These are phyloP conservation scores for Xylariaceae sp. DNA, from an alignment of 2,329 filamentous ascomycete genomes.

Conservation along the genomic window DNA sequence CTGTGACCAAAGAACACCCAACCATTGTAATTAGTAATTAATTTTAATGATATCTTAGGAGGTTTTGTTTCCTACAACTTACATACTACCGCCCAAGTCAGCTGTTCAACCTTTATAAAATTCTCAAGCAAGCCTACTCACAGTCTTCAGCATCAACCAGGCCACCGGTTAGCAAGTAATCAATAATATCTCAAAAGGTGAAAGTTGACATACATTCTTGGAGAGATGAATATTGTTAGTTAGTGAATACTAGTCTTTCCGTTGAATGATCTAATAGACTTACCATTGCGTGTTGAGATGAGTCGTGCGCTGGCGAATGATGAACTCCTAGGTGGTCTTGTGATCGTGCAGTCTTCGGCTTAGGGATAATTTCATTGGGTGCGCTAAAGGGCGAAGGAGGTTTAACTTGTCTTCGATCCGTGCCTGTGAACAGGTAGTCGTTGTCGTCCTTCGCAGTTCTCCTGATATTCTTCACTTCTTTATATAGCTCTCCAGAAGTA, in stretches of 20 bases:
- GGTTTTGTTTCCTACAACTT: background rate
- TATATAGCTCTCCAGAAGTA: background rate
- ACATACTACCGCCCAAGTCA: slow-evolving; percentile 16
- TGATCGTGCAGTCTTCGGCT: background rate
- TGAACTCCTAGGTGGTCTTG: background rate
- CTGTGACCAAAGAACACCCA: background rate
- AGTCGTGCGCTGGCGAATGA: background rate
- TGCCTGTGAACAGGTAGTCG: slow-evolving; percentile 6
- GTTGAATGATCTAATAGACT: background rate
- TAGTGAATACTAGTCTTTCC: too few species aligned
- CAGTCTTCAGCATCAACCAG: slow-evolving; percentile 6
- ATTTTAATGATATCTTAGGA: background rate
- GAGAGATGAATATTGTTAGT: background rate
- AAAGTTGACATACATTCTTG: slow-evolving; percentile 12
- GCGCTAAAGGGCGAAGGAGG: background rate
- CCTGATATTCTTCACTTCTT: background rate
- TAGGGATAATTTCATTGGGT: background rate
- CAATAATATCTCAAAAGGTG: background rate
- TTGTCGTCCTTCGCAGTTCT: background rate
- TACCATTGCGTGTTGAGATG: background rate
- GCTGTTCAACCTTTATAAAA: background rate
- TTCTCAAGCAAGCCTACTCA: background rate
- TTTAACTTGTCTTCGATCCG: background rate
- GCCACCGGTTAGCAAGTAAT: background rate
- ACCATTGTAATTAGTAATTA: background rate